These are phyloP conservation scores for Sporothrix phasma DNA, from an alignment of 2,329 filamentous ascomycete species.

Conservation along the genomic window DNA sequence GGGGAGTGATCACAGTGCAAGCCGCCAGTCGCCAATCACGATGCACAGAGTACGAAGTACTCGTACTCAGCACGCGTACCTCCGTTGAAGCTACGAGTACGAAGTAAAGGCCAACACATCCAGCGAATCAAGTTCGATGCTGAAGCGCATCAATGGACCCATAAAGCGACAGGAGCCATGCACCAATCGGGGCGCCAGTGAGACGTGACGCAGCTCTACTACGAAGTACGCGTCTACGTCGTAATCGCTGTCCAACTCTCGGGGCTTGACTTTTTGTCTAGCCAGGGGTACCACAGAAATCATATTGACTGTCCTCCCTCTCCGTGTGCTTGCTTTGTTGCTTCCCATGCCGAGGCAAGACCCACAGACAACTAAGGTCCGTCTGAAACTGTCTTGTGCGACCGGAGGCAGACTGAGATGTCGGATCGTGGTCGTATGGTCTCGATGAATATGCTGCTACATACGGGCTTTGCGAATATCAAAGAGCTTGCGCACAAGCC, in stretches of 20 bases:
- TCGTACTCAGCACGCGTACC: too few relatives aligned
- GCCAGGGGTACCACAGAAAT: neutral
- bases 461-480: neutral
- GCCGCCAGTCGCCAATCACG: neutral
- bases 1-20: too few relatives aligned
- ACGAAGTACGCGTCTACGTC: neutral
- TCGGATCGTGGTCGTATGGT: too few relatives aligned
- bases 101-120: neutral
- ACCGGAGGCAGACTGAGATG: neutral
- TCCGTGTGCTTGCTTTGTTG: neutral
- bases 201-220: constrained; percentile 6
- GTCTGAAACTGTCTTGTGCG: neutral
- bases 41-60: neutral
- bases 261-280: neutral
- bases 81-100: too few relatives aligned
- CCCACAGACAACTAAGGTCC: neutral
- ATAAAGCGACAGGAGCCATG: neutral
- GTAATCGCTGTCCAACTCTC: neutral
- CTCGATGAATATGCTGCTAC: too few relatives aligned
- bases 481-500: neutral
- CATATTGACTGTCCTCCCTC: too few relatives aligned
- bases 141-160: neutral
- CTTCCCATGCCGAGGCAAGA: neutral
- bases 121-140: neutral
- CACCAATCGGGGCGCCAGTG: neutral